These are phyloP conservation scores for Talaromyces sp. DNA, from an alignment of 2,329 filamentous ascomycete genomes.

Conservation along the genomic window DNA sequence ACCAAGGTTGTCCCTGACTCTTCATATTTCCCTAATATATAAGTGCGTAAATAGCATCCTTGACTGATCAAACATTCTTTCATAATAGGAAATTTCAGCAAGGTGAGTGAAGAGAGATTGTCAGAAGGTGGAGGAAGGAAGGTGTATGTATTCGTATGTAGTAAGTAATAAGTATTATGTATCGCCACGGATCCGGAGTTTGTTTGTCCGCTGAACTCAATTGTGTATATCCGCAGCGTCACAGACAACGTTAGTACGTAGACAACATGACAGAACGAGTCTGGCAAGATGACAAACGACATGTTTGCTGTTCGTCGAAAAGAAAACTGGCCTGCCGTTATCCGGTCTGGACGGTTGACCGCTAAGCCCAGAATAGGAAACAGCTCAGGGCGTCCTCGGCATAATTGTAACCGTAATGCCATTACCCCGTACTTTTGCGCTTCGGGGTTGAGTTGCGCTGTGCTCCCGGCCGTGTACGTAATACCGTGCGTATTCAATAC, in stretches of 20 bases:
- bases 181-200: neutral
- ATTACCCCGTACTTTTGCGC: neutral
- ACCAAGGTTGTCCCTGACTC: too few species aligned
- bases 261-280: neutral
- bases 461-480: neutral
- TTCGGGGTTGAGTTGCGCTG: neutral
- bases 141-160: neutral
- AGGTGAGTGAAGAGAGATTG: neutral
- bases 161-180: too few species aligned
- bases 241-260: too few species aligned
- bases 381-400: neutral
- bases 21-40: too few species aligned
- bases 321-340: neutral
- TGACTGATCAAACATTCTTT: too few species aligned
- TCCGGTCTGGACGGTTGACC: neutral
- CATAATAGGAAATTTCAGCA: too few species aligned
- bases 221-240: neutral
- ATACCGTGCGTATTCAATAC: neutral
- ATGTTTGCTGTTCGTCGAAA: neutral
- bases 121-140: neutral
- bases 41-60: too few species aligned
- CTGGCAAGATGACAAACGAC: neutral
- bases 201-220: constrained; percentile 1
- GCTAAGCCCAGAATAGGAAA: neutral
- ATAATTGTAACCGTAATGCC: neutral